Evolutionary conservation across 2,329 filamentous ascomycete species (phyloP).

Genomic region (Elsinoe australis): DNA sequence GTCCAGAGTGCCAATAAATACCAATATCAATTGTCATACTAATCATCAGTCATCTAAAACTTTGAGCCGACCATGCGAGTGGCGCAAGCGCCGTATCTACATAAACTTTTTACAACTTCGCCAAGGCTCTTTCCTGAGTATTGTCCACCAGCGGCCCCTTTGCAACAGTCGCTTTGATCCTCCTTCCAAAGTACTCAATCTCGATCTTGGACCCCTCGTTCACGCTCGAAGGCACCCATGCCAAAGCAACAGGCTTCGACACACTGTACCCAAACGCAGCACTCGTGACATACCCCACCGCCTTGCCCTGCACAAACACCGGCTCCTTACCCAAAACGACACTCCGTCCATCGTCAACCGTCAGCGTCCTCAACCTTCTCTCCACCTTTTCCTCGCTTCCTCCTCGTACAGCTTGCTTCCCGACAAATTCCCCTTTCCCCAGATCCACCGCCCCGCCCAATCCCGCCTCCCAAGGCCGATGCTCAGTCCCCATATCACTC

Average conservation of each 20-base stretch:
- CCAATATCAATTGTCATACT: no score
- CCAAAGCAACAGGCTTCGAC: conserved; percentile 52
- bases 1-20: no score
- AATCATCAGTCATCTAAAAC: no score
- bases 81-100: no score
- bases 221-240: conserved; percentile 47
- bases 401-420: conserved; percentile 42
- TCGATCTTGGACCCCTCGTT: conserved; percentile 46
- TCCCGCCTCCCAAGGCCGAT: conserved; percentile 54
- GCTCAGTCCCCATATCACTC: conserved; percentile 53
- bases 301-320: conserved; percentile 43
- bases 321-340: conserved; percentile 57
- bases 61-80: no score
- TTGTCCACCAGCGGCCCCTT: conserved; percentile 39
- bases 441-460: conserved; percentile 44
- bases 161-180: conserved; percentile 47
- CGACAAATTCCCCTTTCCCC: conserved; percentile 45
- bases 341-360: conserved; percentile 49
- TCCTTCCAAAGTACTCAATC: conserved; percentile 54
- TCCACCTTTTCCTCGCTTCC: conserved; percentile 33
- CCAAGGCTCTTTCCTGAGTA: background rate
- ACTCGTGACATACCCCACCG: conserved; percentile 53
- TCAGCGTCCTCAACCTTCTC: conserved; percentile 43
- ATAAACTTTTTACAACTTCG: no score
- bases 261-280: conserved; percentile 55